Percentiles rank a stretch among this genome's conserved stretches.
phyloP scores from a whole-genome alignment of 1,284 basidiomycete genomes.

The Cutaneotrichosporon sp. region DNA sequence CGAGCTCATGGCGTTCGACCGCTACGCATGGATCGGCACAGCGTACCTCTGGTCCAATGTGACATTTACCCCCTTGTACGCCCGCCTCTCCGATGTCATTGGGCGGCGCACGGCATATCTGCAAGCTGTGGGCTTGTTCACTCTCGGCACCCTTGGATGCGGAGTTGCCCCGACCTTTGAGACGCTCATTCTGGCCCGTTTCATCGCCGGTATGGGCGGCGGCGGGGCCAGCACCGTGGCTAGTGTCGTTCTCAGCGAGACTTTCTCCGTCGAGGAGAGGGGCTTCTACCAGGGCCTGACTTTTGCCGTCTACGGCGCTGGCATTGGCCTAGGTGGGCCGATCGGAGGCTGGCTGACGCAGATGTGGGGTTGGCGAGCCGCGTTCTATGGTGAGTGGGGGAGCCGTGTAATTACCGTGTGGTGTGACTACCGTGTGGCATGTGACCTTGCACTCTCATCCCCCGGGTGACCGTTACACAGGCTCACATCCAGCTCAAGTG shows the following conservation, averaged over 20 bases:
- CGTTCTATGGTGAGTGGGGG: slow-evolving; percentile 29
- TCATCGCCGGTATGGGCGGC: slow-evolving; percentile 33
- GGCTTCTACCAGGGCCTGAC: slow-evolving; percentile 45
- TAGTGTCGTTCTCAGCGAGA: slow-evolving; percentile 42
- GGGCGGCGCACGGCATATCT: slow-evolving; percentile 24
- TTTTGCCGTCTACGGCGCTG: slow-evolving; percentile 38
- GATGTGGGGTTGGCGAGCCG: slow-evolving; percentile 46
- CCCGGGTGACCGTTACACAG: too few species aligned
- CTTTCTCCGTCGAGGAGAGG: slow-evolving; percentile 43
- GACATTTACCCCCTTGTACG: slow-evolving; percentile 32
- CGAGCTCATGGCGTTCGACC: slow-evolving; percentile 25
- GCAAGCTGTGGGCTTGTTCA: slow-evolving; percentile 27
- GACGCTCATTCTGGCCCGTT: slow-evolving; percentile 20
- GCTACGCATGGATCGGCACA: slow-evolving; percentile 33
- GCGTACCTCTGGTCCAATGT: slow-evolving; percentile 32
- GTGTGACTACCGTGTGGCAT: too few species aligned
- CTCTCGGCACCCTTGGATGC: slow-evolving; percentile 24
- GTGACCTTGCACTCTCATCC: too few species aligned
- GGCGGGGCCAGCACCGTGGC: slow-evolving; percentile 35
- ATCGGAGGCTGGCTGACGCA: slow-evolving; percentile 47
- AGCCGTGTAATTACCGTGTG: too few species aligned
- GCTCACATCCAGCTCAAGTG: slow-evolving; percentile 17
- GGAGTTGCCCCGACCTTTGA: slow-evolving; percentile 18
- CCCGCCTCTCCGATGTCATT: slow-evolving; percentile 28
- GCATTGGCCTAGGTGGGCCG: slow-evolving; percentile 45